Evolutionary conservation across 1,284 basidiomycete species (phyloP).

Genomic region (Prillingera fragicola): DNA sequence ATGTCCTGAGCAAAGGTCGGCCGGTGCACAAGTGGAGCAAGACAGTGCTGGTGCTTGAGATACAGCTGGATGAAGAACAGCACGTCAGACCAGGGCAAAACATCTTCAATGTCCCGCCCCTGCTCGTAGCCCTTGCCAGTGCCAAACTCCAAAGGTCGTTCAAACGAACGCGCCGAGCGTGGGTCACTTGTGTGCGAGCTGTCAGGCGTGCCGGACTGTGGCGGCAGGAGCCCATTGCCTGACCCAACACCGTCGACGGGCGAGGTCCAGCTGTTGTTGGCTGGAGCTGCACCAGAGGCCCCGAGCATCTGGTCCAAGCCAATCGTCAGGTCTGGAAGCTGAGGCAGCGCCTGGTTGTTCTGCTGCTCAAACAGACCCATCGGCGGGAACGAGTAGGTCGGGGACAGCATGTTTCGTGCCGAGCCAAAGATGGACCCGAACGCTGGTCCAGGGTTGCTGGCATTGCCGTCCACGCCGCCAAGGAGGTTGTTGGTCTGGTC

Average conservation of each 20-base stretch:
- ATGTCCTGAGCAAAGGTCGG: constrained; percentile 30
- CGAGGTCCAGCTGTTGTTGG: neutral
- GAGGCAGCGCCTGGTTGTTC: neutral
- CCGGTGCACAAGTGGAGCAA: constrained; percentile 31
- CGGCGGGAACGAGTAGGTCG: neutral
- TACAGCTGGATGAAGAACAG: constrained; percentile 28
- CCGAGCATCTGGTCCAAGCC: no score
- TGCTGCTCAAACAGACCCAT: no score
- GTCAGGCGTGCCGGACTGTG: neutral
- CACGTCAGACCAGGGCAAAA: constrained; percentile 25
- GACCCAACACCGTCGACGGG: no score
- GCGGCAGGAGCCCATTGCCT: neutral
- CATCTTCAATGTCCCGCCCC: constrained; percentile 13
- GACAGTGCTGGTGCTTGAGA: constrained; percentile 28
- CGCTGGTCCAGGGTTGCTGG: constrained; percentile 6
- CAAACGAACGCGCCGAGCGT: no score
- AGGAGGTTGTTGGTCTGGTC: neutral
- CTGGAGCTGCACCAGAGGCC: neutral
- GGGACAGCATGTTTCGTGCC: constrained; percentile 4
- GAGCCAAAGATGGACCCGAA: constrained; percentile 12
- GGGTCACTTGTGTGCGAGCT: neutral
- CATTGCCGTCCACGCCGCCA: neutral
- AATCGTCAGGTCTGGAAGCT: no score
- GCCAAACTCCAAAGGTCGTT: neutral
- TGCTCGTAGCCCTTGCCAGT: constrained; percentile 1